Evolutionary conservation across 805 yeast genomes (phyloP).

Genomic region (Cyberlindnera subsufficiens): DNA sequence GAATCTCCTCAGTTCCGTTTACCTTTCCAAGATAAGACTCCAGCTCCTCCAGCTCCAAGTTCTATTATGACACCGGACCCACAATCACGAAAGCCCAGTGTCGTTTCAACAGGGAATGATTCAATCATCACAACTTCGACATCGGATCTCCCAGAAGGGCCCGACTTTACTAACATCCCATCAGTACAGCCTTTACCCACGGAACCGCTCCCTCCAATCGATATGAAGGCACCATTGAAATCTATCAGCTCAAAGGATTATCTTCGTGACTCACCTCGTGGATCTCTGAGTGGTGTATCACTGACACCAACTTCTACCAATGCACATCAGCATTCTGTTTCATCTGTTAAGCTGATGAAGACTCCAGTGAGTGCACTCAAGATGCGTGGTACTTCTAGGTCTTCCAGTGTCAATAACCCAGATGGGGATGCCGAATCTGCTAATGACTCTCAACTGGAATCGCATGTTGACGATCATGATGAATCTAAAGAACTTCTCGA

Average conservation of each 20-base stretch:
- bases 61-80: constrained; percentile 4
- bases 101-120: constrained; percentile 28
- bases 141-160: constrained; percentile 22
- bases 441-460: constrained; percentile 13
- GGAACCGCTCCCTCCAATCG: constrained; percentile 38
- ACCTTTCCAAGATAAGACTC: constrained; percentile 54
- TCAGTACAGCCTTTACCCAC: constrained; percentile 52
- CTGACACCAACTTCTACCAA: neutral
- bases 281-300: constrained; percentile 34
- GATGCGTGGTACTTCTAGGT: constrained; percentile 16
- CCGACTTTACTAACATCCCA: constrained; percentile 36
- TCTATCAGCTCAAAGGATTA: constrained; percentile 13
- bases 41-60: constrained; percentile 9
- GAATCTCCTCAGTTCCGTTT: constrained; percentile 39
- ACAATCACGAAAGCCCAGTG: constrained; percentile 33
- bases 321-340: neutral
- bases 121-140: constrained; percentile 24
- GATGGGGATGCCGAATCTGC: constrained; percentile 13
- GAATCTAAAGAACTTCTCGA: constrained; percentile 34
- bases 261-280: constrained; percentile 37
- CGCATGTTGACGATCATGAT: constrained; percentile 12
- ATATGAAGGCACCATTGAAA: constrained; percentile 6
- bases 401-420: constrained; percentile 11
- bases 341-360: constrained; percentile 17
- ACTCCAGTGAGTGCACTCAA: constrained; percentile 11